Evolutionary conservation across 352 stramenopile species (phyloP).

Genomic region (Phytophthora hybrid): DNA sequence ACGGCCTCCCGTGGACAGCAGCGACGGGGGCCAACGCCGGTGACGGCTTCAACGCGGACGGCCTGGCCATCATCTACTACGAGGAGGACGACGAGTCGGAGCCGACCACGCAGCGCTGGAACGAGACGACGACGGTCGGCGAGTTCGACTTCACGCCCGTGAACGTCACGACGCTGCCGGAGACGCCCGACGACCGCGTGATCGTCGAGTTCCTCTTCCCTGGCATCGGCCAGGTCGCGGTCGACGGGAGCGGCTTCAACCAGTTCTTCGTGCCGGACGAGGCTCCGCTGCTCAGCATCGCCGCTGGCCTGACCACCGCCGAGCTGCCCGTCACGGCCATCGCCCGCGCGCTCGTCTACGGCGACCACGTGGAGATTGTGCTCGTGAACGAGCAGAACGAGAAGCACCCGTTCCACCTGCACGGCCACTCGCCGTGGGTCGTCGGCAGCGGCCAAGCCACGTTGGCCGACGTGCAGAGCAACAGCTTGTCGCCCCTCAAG

Average conservation of each 20-base stretch:
- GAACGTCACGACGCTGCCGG: conserved; percentile 15
- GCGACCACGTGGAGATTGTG: conserved; percentile 37
- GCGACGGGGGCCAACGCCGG: not conserved
- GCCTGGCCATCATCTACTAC: conserved; percentile 28
- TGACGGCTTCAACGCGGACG: conserved; percentile 37
- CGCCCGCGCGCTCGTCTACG: conserved; percentile 8
- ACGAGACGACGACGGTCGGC: conserved; percentile 19
- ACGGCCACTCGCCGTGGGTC: conserved; percentile 50
- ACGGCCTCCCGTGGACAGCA: conserved; percentile 33
- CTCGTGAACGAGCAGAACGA: conserved; percentile 37
- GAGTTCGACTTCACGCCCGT: conserved; percentile 42
- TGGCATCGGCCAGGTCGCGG: conserved; percentile 27
- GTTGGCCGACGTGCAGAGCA: conserved; percentile 9
- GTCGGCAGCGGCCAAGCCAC: conserved; percentile 35
- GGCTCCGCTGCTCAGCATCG: conserved; percentile 34
- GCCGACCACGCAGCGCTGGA: conserved; percentile 20
- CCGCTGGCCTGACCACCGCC: conserved; percentile 21
- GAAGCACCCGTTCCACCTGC: conserved; percentile 54
- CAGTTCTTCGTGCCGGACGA: conserved; percentile 30
- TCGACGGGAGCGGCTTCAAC: conserved; percentile 30
- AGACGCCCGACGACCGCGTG: conserved; percentile 26
- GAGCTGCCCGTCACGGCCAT: conserved; percentile 31
- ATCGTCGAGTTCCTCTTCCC: conserved; percentile 35
- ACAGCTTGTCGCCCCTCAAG: conserved; percentile 28
- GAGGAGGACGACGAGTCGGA: not conserved